These are phyloP conservation scores for Trichoderma atrobrunneum DNA, from an alignment of 2,329 filamentous ascomycete species.

Conservation along the genomic window DNA sequence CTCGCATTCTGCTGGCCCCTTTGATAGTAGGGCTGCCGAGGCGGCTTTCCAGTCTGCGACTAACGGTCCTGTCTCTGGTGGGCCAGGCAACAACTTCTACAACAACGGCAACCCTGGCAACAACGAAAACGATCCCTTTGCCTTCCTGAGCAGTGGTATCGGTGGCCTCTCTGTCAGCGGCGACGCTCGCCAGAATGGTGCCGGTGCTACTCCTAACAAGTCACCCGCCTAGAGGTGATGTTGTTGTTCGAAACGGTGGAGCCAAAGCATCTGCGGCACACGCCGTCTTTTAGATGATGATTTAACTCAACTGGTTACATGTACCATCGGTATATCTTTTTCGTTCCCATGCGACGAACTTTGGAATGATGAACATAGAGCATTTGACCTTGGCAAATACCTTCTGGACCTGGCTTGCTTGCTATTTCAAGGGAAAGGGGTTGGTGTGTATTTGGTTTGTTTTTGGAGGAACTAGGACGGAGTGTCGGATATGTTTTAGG, in stretches of 20 bases:
- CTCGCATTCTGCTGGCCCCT: constrained; percentile 79
- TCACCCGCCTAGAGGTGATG: constrained; percentile 50
- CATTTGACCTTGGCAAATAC: constrained; percentile 45
- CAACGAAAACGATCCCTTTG: constrained; percentile 71
- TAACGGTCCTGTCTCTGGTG: constrained; percentile 75
- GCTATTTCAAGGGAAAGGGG: constrained; percentile 40
- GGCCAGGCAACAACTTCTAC: constrained; percentile 57
- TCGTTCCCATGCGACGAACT: constrained; percentile 30
- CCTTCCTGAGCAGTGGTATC: constrained; percentile 73
- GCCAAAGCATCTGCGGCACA: constrained; percentile 27
- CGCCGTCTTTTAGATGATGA: constrained; percentile 28
- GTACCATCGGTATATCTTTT: constrained; percentile 28
- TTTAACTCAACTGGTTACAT: constrained; percentile 23
- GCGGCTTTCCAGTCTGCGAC: constrained; percentile 88
- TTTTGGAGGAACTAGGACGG: constrained; percentile 32
- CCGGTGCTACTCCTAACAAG: constrained; percentile 55
- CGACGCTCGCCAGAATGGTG: constrained; percentile 62
- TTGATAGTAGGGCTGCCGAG: constrained; percentile 90
- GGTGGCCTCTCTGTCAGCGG: constrained; percentile 69
- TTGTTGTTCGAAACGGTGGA: constrained; percentile 15
- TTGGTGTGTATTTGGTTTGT: constrained; percentile 37
- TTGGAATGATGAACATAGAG: constrained; percentile 47
- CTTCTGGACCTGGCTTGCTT: constrained; percentile 42
- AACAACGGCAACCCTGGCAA: constrained; percentile 63
- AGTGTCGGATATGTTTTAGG: constrained; percentile 40